Percentiles rank a stretch among this genome's conserved stretches.
phyloP scores from a whole-genome alignment of 2,329 filamentous ascomycete genomes.

The Atkinsonella texensis region DNA sequence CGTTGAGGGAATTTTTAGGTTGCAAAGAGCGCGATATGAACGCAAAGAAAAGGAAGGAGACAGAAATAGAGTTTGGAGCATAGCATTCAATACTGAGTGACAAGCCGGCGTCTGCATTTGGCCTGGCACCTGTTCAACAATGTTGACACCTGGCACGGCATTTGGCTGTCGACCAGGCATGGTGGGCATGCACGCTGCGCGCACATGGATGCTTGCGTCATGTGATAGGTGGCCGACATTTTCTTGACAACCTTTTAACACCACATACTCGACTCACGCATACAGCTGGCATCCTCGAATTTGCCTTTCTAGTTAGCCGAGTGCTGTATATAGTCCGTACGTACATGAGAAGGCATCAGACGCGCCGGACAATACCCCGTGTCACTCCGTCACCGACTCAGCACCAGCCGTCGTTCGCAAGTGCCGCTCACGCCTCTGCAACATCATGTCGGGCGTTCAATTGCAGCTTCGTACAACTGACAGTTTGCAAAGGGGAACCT shows the following conservation, averaged over 20 bases:
- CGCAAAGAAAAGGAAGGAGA: not conserved
- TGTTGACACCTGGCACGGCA: not conserved
- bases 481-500: not conserved
- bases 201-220: not conserved
- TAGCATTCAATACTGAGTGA: no score
- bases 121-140: not conserved
- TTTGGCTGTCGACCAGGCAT: not conserved
- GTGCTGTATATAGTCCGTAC: no score
- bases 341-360: not conserved
- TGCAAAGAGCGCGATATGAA: no score
- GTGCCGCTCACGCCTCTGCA: no score
- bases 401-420: not conserved
- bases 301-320: no score
- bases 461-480: not conserved
- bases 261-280: no score
- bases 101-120: not conserved
- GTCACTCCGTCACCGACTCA: no score
- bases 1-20: no score
- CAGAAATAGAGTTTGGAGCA: not conserved
- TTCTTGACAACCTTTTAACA: no score
- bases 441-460: not conserved
- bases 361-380: no score
- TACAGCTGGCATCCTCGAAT: no score
- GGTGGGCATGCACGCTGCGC: not conserved
- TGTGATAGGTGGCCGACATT: not conserved